Percentiles rank a stretch among this genome's conserved stretches.
These are phyloP conservation scores for Arachnomyces sp. DNA, from an alignment of 2,329 filamentous ascomycete species.

Conservation along the genomic window DNA sequence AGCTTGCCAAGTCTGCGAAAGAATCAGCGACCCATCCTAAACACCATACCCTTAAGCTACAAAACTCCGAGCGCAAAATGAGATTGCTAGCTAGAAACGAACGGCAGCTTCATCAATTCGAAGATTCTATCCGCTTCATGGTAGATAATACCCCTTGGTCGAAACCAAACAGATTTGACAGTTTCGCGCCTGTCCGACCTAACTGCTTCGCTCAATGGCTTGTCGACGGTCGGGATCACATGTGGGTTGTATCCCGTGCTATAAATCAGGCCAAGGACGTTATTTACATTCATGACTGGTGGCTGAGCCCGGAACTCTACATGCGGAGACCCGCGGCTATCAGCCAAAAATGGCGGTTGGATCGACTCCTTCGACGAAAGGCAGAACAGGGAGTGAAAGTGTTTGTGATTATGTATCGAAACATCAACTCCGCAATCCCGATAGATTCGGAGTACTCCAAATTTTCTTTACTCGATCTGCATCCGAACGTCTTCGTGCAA, in stretches of 20 bases:
- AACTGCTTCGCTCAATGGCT: conserved; percentile 92
- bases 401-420: conserved; percentile 95
- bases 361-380: conserved; percentile 86
- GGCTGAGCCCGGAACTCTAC: conserved; percentile 93
- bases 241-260: conserved; percentile 97
- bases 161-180: conserved; percentile 76
- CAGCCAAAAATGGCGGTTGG: conserved; percentile 95
- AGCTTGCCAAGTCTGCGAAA: conserved; percentile 59
- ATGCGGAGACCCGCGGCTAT: conserved; percentile 89
- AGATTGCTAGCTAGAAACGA: conserved; percentile 89
- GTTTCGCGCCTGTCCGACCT: conserved; percentile 82
- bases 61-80: conserved; percentile 85
- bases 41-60: conserved; percentile 80
- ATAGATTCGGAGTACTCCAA: conserved; percentile 99
- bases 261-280: conserved; percentile 97
- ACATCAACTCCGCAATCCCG: conserved; percentile 92
- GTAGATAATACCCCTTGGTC: conserved; percentile 74
- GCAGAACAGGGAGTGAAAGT: conserved; percentile 93
- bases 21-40: conserved; percentile 54
- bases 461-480: conserved; percentile 86
- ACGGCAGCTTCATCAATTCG: conserved; percentile 80
- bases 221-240: conserved; percentile 93
- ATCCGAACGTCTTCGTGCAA: conserved; percentile 94
- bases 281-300: conserved; percentile 99
- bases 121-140: conserved; percentile 88